Base-by-base conservation (phyloP, 345 rosid species). In the Syzygium aqueum region DNA sequence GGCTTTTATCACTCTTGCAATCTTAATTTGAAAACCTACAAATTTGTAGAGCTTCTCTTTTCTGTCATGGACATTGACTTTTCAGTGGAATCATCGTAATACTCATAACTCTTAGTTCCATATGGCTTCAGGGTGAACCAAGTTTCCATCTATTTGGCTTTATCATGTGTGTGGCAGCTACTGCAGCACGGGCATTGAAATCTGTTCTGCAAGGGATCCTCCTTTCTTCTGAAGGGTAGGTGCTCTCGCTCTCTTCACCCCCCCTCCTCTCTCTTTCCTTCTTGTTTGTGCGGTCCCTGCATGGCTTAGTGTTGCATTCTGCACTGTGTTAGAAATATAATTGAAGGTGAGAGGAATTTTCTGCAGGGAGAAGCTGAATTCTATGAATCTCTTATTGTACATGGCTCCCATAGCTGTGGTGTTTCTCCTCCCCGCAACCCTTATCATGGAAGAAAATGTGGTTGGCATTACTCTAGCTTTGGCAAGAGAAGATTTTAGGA, bases 331-430 rank as follows among this genome's bases (percentile, higher is more conserved):
- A 23, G 49, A 73, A 84, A 90, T 95, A 85, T 96, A 86, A 85
- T 15, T 27, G 21, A 65, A 85, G 85, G 86, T 92, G 85, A 92
- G 89, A 86, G 30, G 14, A 67, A 83, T 40, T 50, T 87, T 61
- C 89, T 92, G 25, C 87, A 98, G 99, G 95, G 99, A 98, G 93
- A 98, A 96, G 94, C 95, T 98, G 87, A 96, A 96, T 93, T 96
- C 99, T 46, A 96, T 98, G 99, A 98, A 98, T 89, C 96, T 98
- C 21, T 97, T 98, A 59, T 94, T 98, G 10, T 98, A 98, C 93
- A 98, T 98, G 99, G 98, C 99, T 89, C 99, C 99, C 2, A 92
- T 98, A 87, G 99, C 99, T 30, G 99, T 98, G 13, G 95, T 95
- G 46, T 93, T 96, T 86, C 95, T 98, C 78, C 96, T 98, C 12